Evolutionary conservation across 2,329 filamentous ascomycete genomes (phyloP).

Genomic region (Trichoderma aggressivum): DNA sequence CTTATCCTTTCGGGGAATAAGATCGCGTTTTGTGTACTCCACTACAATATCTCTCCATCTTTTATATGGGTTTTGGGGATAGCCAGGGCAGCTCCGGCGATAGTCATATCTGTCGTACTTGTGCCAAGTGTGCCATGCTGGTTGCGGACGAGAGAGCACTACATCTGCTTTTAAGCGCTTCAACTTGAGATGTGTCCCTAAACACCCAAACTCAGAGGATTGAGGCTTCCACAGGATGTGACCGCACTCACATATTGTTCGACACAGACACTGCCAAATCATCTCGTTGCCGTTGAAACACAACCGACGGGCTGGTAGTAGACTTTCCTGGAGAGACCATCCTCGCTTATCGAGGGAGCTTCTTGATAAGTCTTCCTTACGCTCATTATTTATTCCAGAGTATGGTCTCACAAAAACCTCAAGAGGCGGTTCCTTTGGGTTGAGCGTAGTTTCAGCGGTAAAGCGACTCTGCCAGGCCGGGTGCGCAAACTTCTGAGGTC

Average conservation of each 20-base stretch:
- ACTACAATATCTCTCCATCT: background rate
- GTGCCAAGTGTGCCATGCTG: background rate
- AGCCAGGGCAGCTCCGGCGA: background rate
- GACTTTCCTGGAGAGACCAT: background rate
- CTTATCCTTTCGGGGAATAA: background rate
- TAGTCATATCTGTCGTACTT: background rate
- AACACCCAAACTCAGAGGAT: background rate
- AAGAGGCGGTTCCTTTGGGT: background rate
- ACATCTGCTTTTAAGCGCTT: background rate
- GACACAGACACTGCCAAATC: background rate
- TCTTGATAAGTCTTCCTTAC: background rate
- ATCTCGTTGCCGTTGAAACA: background rate
- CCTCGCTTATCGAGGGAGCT: background rate
- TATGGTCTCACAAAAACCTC: background rate
- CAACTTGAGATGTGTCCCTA: background rate
- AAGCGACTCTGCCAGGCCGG: background rate
- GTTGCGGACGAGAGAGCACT: background rate
- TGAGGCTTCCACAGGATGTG: background rate
- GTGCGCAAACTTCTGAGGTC: background rate
- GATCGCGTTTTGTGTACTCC: background rate
- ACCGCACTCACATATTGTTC: background rate
- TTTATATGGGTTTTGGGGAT: background rate
- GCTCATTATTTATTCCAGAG: fast-evolving
- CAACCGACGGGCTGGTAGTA: background rate
- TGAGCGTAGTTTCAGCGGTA: background rate